Base-by-base conservation (phyloP, 1,139 yeast species). In the Kurtzmaniella quercitrusa region DNA sequence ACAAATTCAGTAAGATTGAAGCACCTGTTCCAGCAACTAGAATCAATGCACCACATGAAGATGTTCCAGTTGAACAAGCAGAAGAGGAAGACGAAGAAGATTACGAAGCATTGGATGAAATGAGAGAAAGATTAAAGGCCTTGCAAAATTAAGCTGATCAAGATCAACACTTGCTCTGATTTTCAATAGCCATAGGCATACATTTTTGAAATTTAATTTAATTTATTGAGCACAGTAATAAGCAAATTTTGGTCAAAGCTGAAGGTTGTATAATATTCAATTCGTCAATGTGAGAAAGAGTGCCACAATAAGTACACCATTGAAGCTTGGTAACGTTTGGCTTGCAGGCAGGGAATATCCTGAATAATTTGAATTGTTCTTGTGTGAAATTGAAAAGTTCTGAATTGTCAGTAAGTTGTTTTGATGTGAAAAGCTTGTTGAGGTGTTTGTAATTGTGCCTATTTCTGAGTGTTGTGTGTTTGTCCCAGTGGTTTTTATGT, bases 71-170 rank as follows among this genome's bases (percentile, higher is more conserved):
- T 3, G 54, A 47, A 15, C 52, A 51, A 15, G 53, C 50, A 22
- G 57, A 49, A 36, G 53, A 45, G 9, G 57, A 70, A 17, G 84
- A 76, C 34, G 88, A 80, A 37, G 89, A 82, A 42, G 94, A 87
- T 50, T 85, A 79, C 48, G 83, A 77, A 47, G 78, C 88, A 53
- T 68, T 93, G 47, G 82, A 81, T 52, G 91, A 83, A 54, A 93
- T 93, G 97, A 76, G 96, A 50, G 93, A 91, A 57, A 70, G 98
- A 45, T 71, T 93, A 43, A 82, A 75, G 55, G 98, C 97, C 0
- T 66, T 93, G 47, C 97, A 91, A 60, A 86, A 82, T 50, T 85
- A 48, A 36, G 6, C 6, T 21, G 6, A 21, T 23, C n/a, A n/a
- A n/a, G 30, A 33, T 35, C 18, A n/a, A n/a, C n/a, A n/a, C n/a